phyloP scores from a whole-genome alignment of 2,329 filamentous ascomycete species.

The Calonectria leucothoes region DNA sequence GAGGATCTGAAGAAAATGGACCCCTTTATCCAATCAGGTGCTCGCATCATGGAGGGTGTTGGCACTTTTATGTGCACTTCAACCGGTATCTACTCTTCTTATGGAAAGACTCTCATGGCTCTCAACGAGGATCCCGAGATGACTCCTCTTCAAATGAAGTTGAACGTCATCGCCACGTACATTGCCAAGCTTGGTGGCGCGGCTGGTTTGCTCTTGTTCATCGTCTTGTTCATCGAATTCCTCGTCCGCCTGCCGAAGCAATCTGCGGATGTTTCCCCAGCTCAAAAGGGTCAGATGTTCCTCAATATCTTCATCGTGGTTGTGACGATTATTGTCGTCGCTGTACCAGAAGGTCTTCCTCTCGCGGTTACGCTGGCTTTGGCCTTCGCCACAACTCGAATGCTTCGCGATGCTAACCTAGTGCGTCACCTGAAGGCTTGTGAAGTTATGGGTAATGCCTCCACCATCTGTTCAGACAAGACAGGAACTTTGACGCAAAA shows the following conservation, averaged over 20 bases:
- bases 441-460: slow-evolving; percentile 85
- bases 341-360: slow-evolving; percentile 81
- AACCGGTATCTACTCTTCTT: slow-evolving; percentile 78
- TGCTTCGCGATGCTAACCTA: slow-evolving; percentile 82
- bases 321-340: slow-evolving; percentile 83
- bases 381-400: slow-evolving; percentile 81
- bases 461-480: slow-evolving; percentile 77
- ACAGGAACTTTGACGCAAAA: slow-evolving; percentile 76
- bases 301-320: slow-evolving; percentile 82
- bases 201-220: slow-evolving; percentile 83
- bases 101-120: slow-evolving; percentile 80
- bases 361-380: slow-evolving; percentile 82
- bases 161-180: slow-evolving; percentile 80
- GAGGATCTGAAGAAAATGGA: slow-evolving; percentile 79
- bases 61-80: slow-evolving; percentile 81
- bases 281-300: slow-evolving; percentile 82
- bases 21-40: slow-evolving; percentile 87
- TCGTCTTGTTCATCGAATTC: slow-evolving; percentile 89
- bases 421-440: slow-evolving; percentile 82
- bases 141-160: slow-evolving; percentile 80
- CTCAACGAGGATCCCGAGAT: slow-evolving; percentile 80
- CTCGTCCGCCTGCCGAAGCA: slow-evolving; percentile 72
- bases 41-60: slow-evolving; percentile 81
- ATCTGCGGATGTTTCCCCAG: slow-evolving; percentile 63
- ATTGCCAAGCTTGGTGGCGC: slow-evolving; percentile 82